Conservation (phyloP, 352 stramenopile species). For the Globisporangium abappressorium region DNA sequence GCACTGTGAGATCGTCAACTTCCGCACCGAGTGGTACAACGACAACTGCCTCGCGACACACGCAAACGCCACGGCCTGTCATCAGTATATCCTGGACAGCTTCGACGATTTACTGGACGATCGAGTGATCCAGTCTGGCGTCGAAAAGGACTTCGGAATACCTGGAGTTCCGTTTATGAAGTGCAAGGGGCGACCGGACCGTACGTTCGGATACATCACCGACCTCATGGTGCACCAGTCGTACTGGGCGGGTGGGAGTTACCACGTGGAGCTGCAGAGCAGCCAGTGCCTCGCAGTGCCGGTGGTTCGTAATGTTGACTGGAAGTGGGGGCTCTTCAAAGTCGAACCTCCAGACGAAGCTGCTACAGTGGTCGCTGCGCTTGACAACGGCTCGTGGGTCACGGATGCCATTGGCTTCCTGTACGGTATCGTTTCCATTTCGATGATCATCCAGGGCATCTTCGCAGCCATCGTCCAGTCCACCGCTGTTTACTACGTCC, state of each 20-base stretch:
- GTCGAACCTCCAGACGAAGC: slow-evolving; percentile 34
- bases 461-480: slow-evolving; percentile 41
- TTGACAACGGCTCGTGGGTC: slow-evolving; percentile 46
- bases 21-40: slow-evolving; percentile 32
- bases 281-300: slow-evolving; percentile 49
- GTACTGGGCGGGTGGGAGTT: slow-evolving; percentile 50
- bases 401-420: slow-evolving; percentile 28
- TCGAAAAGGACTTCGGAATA: slow-evolving; percentile 33
- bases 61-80: slow-evolving; percentile 30
- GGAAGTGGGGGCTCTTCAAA: slow-evolving; percentile 47
- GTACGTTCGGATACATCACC: slow-evolving; percentile 49
- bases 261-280: slow-evolving; percentile 52
- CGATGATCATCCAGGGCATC: slow-evolving; percentile 49
- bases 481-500: slow-evolving; percentile 40
- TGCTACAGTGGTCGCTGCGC: slow-evolving; percentile 38
- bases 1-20: slow-evolving; percentile 40
- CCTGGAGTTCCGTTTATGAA: slow-evolving; percentile 46
- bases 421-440: slow-evolving; percentile 52
- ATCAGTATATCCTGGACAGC: slow-evolving; percentile 54
- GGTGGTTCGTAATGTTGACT: slow-evolving; percentile 34
- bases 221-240: slow-evolving; percentile 58
- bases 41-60: slow-evolving; percentile 31
- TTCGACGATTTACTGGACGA: slow-evolving; percentile 36
- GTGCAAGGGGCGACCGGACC: slow-evolving; percentile 37
- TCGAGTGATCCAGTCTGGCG: slow-evolving; percentile 25